Percentiles rank a stretch among this genome's conserved stretches.
Evolutionary conservation across 805 yeast species (phyloP).

Genomic region (Metschnikowia kofuensis): DNA sequence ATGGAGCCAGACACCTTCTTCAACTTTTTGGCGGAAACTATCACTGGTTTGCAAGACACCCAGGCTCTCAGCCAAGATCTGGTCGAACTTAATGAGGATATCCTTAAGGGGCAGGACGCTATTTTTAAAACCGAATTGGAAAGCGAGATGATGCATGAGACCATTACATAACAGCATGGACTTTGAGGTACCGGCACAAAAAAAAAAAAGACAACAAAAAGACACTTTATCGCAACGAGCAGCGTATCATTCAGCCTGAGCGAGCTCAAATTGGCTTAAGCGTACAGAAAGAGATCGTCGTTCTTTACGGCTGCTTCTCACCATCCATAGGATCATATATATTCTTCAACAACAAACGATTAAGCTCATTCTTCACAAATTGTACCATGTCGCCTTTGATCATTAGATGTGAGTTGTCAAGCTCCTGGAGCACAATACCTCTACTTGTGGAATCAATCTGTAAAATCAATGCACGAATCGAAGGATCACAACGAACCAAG

Average conservation of each 20-base stretch:
- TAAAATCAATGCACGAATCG: constrained; percentile 81
- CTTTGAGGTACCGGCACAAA: no score
- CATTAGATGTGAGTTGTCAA: constrained; percentile 87
- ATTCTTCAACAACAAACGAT: constrained; percentile 72
- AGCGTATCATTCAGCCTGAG: not conserved
- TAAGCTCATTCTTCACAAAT: constrained; percentile 73
- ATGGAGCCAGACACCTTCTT: constrained; percentile 65
- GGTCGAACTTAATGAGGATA: constrained; percentile 25
- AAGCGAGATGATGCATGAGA: not conserved
- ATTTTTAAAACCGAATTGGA: not conserved
- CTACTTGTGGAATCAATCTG: constrained; percentile 74
- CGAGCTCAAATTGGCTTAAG: not conserved
- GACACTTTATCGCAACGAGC: not conserved
- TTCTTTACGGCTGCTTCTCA: constrained; percentile 30
- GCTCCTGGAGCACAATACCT: constrained; percentile 69
- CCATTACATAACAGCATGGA: not conserved
- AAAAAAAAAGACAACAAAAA: not conserved
- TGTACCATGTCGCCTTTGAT: constrained; percentile 76
- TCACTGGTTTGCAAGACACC: constrained; percentile 22
- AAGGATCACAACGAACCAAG: constrained; percentile 72
- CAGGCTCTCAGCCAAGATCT: constrained; percentile 11
- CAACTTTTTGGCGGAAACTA: constrained; percentile 42
- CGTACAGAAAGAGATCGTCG: no score
- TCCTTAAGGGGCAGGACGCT: constrained; percentile 22
- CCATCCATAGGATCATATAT: constrained; percentile 83